Conservation (phyloP, 2,329 filamentous ascomycete species). For the Aspergillus caelatus region DNA sequence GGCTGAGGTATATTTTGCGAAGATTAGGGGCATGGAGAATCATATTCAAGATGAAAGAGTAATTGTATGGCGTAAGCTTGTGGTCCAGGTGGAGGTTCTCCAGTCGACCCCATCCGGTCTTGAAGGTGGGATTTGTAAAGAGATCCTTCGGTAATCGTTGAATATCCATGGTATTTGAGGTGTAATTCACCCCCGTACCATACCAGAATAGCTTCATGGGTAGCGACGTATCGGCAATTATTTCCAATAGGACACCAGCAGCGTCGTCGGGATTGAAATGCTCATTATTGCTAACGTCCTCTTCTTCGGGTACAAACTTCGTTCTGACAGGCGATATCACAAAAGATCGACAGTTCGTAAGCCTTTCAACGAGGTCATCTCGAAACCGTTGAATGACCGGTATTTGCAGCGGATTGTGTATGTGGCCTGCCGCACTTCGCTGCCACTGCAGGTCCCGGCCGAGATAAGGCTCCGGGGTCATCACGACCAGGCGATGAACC, state of each 20-base stretch:
- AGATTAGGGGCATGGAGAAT: conserved; percentile 9
- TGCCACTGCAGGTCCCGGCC: conserved; percentile 13
- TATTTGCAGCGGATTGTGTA: conserved; percentile 8
- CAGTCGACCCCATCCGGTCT: conserved; percentile 6
- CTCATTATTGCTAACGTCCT: not conserved
- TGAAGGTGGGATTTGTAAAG: conserved; percentile 9
- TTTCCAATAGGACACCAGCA: conserved; percentile 9
- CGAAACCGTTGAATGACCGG: conserved; percentile 9
- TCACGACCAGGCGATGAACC: conserved; percentile 15
- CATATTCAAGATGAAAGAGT: conserved; percentile 14
- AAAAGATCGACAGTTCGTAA: conserved; percentile 15
- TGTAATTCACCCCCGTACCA: conserved; percentile 15
- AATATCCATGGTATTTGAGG: conserved; percentile 11
- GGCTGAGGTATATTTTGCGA: conserved; percentile 15
- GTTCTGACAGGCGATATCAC: conserved; percentile 12
- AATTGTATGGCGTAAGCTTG: conserved; percentile 14
- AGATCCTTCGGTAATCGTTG: conserved; percentile 13
- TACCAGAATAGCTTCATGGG: conserved; percentile 18
- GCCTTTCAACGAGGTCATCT: conserved; percentile 6
- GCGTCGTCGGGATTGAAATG: conserved; percentile 15
- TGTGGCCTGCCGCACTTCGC: conserved; percentile 12
- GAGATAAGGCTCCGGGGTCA: conserved; percentile 14
- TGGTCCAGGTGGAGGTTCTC: conserved; percentile 17
- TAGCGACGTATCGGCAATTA: conserved; percentile 12
- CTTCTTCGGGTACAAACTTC: not conserved